A percentile compares a stretch with the other conserved stretches of the same genome.
Evolutionary conservation across 106 monocot species (phyloP).

Genomic region (Posidonia australis): DNA sequence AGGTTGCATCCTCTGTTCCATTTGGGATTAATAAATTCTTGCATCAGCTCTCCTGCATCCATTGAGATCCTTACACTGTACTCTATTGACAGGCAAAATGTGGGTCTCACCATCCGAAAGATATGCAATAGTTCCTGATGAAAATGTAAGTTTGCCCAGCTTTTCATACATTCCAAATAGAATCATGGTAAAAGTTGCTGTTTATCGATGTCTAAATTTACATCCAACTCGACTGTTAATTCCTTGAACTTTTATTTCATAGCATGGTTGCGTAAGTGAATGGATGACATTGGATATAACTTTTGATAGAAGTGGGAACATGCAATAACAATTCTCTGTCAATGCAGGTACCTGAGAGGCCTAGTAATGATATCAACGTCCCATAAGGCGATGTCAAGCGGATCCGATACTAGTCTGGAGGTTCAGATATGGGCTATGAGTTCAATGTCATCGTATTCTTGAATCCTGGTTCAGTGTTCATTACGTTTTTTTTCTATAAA

Average conservation of each 20-base stretch:
- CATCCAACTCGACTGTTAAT: neutral
- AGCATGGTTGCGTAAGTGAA: too few species aligned
- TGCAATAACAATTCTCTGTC: constrained; percentile 1
- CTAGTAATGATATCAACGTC: constrained; percentile 50
- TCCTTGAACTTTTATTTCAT: neutral
- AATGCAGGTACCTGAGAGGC: too few species aligned
- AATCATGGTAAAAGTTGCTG: neutral
- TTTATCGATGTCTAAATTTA: neutral
- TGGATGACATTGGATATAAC: too few species aligned
- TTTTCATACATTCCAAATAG: neutral
- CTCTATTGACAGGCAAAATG: constrained; percentile 48
- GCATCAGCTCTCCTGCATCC: neutral
- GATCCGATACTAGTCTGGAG: constrained; percentile 21
- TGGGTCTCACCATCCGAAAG: constrained; percentile 94
- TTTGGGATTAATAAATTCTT: neutral
- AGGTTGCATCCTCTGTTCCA: constrained; percentile 28
- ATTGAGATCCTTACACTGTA: constrained; percentile 1
- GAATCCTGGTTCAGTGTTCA: neutral
- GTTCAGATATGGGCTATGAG: neutral
- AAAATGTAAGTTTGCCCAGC: constrained; percentile 44
- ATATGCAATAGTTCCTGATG: constrained; percentile 95
- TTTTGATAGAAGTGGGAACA: neutral
- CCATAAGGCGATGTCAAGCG: constrained; percentile 74
- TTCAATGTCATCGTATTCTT: too few species aligned
- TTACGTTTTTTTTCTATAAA: neutral